Percentiles rank a stretch among this genome's conserved stretches.
phyloP scores from a whole-genome alignment of 768 basidiomycete species.

The Lepiota brunneoincarnata region DNA sequence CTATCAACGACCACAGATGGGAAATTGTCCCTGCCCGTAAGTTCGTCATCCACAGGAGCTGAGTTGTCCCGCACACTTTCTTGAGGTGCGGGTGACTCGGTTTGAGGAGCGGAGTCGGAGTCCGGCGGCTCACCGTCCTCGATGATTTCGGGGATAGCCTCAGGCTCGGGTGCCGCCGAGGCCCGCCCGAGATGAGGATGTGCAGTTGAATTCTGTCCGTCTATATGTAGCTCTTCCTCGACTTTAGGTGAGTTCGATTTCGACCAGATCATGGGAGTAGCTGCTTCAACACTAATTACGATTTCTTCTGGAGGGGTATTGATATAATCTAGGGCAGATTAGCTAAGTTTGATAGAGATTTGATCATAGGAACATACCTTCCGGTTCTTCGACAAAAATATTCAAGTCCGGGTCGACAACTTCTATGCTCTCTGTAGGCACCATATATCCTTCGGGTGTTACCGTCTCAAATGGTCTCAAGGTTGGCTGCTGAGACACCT shows the following conservation, averaged over 20 bases:
- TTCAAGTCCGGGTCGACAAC: slow-evolving; percentile 1
- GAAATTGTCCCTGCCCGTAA: background rate
- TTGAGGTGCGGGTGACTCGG: no score
- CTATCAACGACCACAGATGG: background rate
- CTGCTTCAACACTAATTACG: background rate
- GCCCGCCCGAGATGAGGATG: background rate
- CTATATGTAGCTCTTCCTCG: background rate
- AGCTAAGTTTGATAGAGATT: background rate
- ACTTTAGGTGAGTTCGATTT: background rate
- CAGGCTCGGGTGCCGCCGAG: background rate
- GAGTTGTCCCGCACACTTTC: background rate
- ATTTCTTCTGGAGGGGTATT: background rate
- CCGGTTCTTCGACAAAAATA: slow-evolving; percentile 1
- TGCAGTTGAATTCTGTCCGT: no score
- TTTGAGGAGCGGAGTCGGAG: background rate
- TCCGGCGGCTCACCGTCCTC: background rate
- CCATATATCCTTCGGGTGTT: background rate
- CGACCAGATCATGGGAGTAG: background rate
- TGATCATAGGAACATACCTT: background rate
- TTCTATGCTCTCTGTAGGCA: background rate
- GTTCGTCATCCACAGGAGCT: background rate
- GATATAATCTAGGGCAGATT: background rate
- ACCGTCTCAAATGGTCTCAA: background rate
- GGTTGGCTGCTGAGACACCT: background rate
- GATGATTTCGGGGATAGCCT: background rate